Evolutionary conservation across 1,139 yeast genomes (phyloP).

Genomic region (Petasospora fabianii): DNA sequence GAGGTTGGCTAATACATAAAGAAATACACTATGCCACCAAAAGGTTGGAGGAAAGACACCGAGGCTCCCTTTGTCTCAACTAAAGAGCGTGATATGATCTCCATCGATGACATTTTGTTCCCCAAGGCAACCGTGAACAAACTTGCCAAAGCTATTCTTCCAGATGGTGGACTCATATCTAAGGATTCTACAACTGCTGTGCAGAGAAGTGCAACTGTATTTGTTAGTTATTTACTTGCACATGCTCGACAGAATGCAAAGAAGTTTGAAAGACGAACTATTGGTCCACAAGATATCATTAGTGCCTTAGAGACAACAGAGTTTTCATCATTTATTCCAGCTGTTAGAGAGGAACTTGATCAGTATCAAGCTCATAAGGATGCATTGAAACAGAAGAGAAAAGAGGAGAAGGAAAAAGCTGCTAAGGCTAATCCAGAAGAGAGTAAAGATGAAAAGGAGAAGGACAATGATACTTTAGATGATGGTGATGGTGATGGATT

Average conservation of each 20-base stretch:
- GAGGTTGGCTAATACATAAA: no score
- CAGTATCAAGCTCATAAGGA: slow-evolving; percentile 43
- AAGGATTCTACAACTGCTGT: slow-evolving; percentile 65
- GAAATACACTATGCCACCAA: slow-evolving; percentile 60
- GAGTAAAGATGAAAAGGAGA: slow-evolving; percentile 3
- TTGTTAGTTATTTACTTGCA: slow-evolving; percentile 62
- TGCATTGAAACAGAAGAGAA: slow-evolving; percentile 30
- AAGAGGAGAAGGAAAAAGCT: slow-evolving; percentile 22
- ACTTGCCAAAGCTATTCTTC: slow-evolving; percentile 49
- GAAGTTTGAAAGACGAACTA: slow-evolving; percentile 52
- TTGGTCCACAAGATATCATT: slow-evolving; percentile 63
- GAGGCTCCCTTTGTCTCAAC: slow-evolving; percentile 53
- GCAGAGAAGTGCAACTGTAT: slow-evolving; percentile 70
- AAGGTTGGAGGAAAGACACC: slow-evolving; percentile 77
- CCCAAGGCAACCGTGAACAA: slow-evolving; percentile 61
- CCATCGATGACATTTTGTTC: slow-evolving; percentile 67
- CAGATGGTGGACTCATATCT: slow-evolving; percentile 43
- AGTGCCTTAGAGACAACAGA: slow-evolving; percentile 55
- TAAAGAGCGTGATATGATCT: slow-evolving; percentile 53
- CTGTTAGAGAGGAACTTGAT: slow-evolving; percentile 47
- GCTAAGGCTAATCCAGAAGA: not conserved
- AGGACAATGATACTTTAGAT: slow-evolving; percentile 15
- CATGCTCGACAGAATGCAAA: slow-evolving; percentile 57
- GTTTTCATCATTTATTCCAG: slow-evolving; percentile 51
- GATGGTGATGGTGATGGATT: slow-evolving; percentile 15